These are phyloP conservation scores for Ceratocystis colombiana DNA, from an alignment of 2,329 filamentous ascomycete species.

Conservation along the genomic window DNA sequence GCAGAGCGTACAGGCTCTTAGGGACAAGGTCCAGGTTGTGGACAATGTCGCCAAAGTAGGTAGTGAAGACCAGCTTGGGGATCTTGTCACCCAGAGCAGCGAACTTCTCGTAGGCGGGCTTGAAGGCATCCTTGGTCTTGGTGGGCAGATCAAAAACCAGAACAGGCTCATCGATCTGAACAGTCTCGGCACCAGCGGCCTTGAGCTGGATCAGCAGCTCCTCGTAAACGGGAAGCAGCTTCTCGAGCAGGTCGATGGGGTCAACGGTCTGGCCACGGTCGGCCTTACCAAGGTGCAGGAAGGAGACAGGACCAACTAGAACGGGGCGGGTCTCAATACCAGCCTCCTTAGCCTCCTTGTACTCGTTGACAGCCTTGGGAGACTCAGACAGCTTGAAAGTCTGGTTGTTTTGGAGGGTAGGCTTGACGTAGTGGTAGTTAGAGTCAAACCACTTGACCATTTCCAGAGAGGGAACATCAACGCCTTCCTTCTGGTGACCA, in stretches of 20 bases:
- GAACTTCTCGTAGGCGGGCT: conserved; percentile 91
- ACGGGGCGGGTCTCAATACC: conserved; percentile 89
- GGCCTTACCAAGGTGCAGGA: conserved; percentile 95
- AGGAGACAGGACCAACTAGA: conserved; percentile 89
- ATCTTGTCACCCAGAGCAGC: conserved; percentile 64
- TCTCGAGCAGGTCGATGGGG: conserved; percentile 86
- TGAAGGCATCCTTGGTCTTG: conserved; percentile 94
- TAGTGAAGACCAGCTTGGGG: conserved; percentile 81
- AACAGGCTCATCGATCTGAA: conserved; percentile 96
- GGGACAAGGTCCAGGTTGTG: conserved; percentile 93
- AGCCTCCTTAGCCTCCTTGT: conserved; percentile 95
- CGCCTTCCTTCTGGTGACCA: conserved; percentile 88
- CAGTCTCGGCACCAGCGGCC: conserved; percentile 86
- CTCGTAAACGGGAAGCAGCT: conserved; percentile 88
- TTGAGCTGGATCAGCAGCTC: conserved; percentile 90
- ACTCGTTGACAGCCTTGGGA: conserved; percentile 91
- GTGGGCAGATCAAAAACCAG: conserved; percentile 87
- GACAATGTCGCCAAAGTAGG: conserved; percentile 98
- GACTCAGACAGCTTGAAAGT: conserved; percentile 77
- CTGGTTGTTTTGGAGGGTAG: conserved; percentile 93
- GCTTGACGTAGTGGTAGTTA: conserved; percentile 99
- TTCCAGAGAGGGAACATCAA: conserved; percentile 90
- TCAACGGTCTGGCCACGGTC: conserved; percentile 89
- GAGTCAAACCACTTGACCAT: conserved; percentile 99
- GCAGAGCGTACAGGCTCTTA: conserved; percentile 70